These are phyloP conservation scores for Chaetomium olivaceum DNA, from an alignment of 2,329 filamentous ascomycete species.

Conservation along the genomic window DNA sequence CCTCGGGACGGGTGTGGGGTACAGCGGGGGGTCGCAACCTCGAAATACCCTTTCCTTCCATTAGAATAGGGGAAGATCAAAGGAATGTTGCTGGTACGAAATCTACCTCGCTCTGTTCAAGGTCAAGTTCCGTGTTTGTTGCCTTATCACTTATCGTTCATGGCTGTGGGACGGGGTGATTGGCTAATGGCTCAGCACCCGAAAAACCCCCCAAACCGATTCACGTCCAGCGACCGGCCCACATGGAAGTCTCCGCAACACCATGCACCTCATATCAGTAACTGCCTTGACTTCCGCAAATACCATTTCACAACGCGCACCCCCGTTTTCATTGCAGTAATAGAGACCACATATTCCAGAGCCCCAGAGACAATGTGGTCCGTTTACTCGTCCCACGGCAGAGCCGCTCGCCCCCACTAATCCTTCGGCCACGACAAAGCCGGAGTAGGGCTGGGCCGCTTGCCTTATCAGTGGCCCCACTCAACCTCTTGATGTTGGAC, in stretches of 20 bases:
- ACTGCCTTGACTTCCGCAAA: too few species aligned
- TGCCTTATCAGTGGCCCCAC: constrained; percentile 20
- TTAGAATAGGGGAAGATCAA: not conserved
- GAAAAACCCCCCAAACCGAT: not conserved
- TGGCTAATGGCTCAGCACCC: not conserved
- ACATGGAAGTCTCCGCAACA: not conserved
- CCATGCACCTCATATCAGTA: not conserved
- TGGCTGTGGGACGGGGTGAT: not conserved
- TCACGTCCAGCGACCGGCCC: too few species aligned
- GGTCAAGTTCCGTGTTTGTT: not conserved
- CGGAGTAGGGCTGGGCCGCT: not conserved
- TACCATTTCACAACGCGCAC: not conserved
- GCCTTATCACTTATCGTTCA: not conserved
- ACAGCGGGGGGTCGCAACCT: not conserved
- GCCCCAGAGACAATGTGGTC: not conserved
- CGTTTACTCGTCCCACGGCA: not conserved
- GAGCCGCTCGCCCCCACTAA: not conserved
- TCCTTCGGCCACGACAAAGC: not conserved
- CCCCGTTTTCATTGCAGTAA: not conserved
- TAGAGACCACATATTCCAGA: not conserved
- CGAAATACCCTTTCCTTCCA: not conserved
- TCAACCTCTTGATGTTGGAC: constrained; percentile 15
- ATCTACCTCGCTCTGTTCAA: not conserved
- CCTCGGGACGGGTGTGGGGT: not conserved
- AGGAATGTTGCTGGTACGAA: not conserved